A percentile compares a stretch with the other conserved stretches of the same genome.
Evolutionary conservation across 73 alveolate genomes (phyloP).

Genomic region (Blepharisma stoltei): DNA sequence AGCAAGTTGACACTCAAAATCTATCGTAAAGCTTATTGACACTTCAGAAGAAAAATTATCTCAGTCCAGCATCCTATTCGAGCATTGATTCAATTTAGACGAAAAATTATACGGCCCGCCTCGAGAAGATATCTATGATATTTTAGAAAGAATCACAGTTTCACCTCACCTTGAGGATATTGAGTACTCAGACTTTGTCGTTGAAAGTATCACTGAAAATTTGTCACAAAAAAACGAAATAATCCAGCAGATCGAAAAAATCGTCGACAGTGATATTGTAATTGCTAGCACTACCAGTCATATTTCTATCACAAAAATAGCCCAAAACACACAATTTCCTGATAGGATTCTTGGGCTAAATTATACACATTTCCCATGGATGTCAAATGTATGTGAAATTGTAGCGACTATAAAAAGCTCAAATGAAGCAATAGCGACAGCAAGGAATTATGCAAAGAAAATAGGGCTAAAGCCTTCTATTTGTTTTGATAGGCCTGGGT

Average conservation of each 20-base stretch:
- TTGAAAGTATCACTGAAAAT: not conserved
- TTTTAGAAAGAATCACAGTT: constrained; percentile 5
- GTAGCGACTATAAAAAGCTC: not conserved
- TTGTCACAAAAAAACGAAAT: not conserved
- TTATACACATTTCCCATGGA: not conserved
- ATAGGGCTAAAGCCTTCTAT: not conserved
- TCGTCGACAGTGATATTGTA: not conserved
- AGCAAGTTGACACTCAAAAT: not conserved
- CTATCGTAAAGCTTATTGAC: not conserved
- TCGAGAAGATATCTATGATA: not conserved
- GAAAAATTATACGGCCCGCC: too few species aligned
- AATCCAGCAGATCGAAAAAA: not conserved
- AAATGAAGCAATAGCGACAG: not conserved
- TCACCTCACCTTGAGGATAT: not conserved
- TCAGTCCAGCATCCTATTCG: not conserved
- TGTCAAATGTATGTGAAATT: not conserved
- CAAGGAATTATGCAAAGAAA: not conserved
- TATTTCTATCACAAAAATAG: not conserved
- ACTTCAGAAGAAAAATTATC: not conserved
- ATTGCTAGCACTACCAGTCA: not conserved
- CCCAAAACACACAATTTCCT: not conserved
- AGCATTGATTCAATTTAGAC: not conserved
- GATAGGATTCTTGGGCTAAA: not conserved
- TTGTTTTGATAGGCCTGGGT: not conserved
- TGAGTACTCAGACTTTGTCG: not conserved